Conservation (phyloP, 139 green algal species). For the Closterium sp. region DNA sequence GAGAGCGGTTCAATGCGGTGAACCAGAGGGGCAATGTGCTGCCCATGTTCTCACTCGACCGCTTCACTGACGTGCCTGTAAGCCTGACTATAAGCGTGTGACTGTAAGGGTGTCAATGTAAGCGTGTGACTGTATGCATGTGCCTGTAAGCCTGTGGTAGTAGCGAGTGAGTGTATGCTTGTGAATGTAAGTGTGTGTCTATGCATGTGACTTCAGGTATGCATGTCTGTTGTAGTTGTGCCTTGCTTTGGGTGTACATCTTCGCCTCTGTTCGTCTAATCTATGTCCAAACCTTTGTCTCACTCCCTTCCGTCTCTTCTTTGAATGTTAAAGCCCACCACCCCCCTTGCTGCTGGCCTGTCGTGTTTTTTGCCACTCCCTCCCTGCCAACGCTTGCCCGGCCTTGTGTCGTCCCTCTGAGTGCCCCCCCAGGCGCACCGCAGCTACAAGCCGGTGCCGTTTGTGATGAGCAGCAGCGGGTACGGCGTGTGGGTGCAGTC, state of each 20-base stretch:
- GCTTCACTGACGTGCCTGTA: not conserved
- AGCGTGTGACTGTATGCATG: not conserved
- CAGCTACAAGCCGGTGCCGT: conserved; percentile 47
- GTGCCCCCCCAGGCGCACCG: not conserved
- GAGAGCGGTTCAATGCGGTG: conserved; percentile 41
- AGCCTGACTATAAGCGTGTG: not conserved
- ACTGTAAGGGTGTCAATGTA: not conserved
- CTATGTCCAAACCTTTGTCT: too few relatives aligned
- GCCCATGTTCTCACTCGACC: conserved; percentile 31
- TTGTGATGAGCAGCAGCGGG: conserved; percentile 40
- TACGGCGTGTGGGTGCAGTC: conserved; percentile 47
- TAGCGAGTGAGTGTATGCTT: not conserved
- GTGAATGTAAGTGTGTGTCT: not conserved
- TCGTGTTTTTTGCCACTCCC: too few relatives aligned
- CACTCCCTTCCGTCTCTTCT: too few relatives aligned
- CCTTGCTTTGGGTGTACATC: too few relatives aligned
- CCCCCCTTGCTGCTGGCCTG: too few relatives aligned
- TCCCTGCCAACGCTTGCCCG: too few relatives aligned
- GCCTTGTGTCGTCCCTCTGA: too few relatives aligned
- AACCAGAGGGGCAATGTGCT: conserved; percentile 26
- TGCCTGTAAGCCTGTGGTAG: too few relatives aligned
- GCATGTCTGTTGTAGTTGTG: too few relatives aligned
- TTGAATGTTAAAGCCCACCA: too few relatives aligned
- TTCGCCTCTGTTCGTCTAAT: too few relatives aligned
- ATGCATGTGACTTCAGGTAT: not conserved